phyloP scores from a whole-genome alignment of 192 early-diverging fungal species.

The Paraglomus brasilianum region DNA sequence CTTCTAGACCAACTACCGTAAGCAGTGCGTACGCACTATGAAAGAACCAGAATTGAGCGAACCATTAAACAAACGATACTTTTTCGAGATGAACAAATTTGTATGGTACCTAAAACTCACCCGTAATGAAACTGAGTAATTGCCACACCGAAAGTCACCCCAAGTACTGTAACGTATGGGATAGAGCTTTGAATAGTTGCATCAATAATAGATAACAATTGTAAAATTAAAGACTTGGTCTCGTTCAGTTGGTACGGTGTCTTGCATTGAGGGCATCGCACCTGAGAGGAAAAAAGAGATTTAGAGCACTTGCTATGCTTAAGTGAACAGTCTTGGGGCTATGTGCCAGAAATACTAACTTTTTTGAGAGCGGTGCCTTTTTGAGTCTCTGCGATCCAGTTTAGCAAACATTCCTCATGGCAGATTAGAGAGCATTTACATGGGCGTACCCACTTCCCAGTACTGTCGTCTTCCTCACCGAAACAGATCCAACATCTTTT shows the following conservation, averaged over 20 bases:
- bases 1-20: constrained; percentile 60
- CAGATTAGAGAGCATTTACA: constrained; percentile 75
- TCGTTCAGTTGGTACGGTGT: constrained; percentile 61
- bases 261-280: constrained; percentile 70
- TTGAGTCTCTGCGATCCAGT: constrained; percentile 74
- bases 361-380: constrained; percentile 47
- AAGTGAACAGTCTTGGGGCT: constrained; percentile 18
- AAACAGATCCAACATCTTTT: constrained; percentile 75
- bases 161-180: constrained; percentile 61
- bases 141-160: constrained; percentile 59
- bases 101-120: constrained; percentile 22
- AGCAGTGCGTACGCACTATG: constrained; percentile 62
- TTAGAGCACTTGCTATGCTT: constrained; percentile 37
- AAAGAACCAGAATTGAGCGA: neutral
- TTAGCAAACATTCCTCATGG: constrained; percentile 74
- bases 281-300: constrained; percentile 40
- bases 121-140: constrained; percentile 69
- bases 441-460: constrained; percentile 65
- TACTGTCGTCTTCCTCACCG: constrained; percentile 61
- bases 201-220: constrained; percentile 51
- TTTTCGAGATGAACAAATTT: too few relatives aligned
- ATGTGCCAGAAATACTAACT: constrained; percentile 30
- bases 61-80: too few relatives aligned
- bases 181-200: constrained; percentile 55
- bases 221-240: constrained; percentile 48